These are phyloP conservation scores for Plasmodium blacklocki DNA, from an alignment of 169 alveolate genomes.

Conservation along the genomic window DNA sequence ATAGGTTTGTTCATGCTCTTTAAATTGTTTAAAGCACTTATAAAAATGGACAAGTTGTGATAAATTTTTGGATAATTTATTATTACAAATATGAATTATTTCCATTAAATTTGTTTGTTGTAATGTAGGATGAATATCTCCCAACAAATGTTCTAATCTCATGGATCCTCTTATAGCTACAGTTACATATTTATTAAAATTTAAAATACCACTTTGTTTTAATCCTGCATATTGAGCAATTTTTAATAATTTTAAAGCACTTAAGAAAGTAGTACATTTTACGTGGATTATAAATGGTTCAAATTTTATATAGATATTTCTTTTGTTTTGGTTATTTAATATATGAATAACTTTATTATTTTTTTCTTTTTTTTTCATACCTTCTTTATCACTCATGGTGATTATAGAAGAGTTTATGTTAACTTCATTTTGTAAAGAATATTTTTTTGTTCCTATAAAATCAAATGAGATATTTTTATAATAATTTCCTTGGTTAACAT, in stretches of 20 bases:
- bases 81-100: conserved; percentile 37
- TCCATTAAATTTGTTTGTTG: not conserved
- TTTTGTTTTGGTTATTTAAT: not conserved
- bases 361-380: conserved; percentile 4
- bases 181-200: conserved; percentile 73
- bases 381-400: not conserved
- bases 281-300: conserved; percentile 86
- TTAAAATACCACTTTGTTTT: conserved; percentile 83
- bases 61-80: conserved; percentile 43
- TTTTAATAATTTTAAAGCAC: conserved; percentile 78
- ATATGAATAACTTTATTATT: not conserved
- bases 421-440: not conserved
- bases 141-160: conserved; percentile 51
- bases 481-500: not conserved
- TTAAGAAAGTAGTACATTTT: conserved; percentile 75
- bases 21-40: conserved; percentile 14
- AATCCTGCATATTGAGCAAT: conserved; percentile 80
- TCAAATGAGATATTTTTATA: not conserved
- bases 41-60: conserved; percentile 56
- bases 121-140: not conserved
- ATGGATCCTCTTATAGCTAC: conserved; percentile 82
- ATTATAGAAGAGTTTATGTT: not conserved
- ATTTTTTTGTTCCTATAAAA: not conserved
- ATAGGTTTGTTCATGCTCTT: too few relatives aligned
- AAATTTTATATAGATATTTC: conserved; percentile 76